These are phyloP conservation scores for Cutaneotrichosporon daszewskae DNA, from an alignment of 1,284 basidiomycete genomes.

Conservation along the genomic window DNA sequence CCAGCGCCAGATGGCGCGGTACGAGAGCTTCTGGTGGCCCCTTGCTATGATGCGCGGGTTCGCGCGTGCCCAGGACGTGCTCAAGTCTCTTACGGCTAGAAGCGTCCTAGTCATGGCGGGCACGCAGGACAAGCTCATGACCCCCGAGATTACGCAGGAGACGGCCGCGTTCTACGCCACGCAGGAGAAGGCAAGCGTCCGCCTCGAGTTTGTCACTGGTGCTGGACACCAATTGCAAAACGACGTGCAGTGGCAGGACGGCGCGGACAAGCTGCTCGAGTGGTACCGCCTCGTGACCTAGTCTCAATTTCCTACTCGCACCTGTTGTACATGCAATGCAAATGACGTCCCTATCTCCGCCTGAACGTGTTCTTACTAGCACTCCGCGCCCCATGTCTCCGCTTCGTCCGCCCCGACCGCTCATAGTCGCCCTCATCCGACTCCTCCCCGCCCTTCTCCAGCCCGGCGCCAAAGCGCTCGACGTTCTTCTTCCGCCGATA, in stretches of 20 bases:
- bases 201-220: slow-evolving; percentile 8
- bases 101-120: slow-evolving; percentile 11
- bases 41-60: slow-evolving; percentile 7
- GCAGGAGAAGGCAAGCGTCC: background rate
- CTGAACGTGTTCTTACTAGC: slow-evolving; percentile 80
- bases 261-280: slow-evolving; percentile 3
- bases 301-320: too few species aligned
- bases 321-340: too few species aligned
- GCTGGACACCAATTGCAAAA: slow-evolving; percentile 13
- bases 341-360: slow-evolving; percentile 27
- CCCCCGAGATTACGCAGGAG: slow-evolving; percentile 5
- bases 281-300: too few species aligned
- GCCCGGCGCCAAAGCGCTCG: slow-evolving; percentile 73
- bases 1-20: slow-evolving; percentile 4
- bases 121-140: slow-evolving; percentile 10
- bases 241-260: slow-evolving; percentile 12
- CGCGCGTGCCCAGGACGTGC: slow-evolving; percentile 3
- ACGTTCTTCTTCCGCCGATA: slow-evolving; percentile 54
- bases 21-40: slow-evolving; percentile 12
- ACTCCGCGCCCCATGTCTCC: slow-evolving; percentile 68
- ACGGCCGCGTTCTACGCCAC: slow-evolving; percentile 9
- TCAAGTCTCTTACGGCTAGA: too few species aligned
- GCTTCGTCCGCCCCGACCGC: slow-evolving; percentile 59
- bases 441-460: slow-evolving; percentile 67
- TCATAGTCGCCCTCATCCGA: slow-evolving; percentile 52